Evolutionary conservation across 2,329 filamentous ascomycete species (phyloP), one percentile per base, ranked within the genome.

Genomic region (Coleophoma cylindrospora): DNA sequence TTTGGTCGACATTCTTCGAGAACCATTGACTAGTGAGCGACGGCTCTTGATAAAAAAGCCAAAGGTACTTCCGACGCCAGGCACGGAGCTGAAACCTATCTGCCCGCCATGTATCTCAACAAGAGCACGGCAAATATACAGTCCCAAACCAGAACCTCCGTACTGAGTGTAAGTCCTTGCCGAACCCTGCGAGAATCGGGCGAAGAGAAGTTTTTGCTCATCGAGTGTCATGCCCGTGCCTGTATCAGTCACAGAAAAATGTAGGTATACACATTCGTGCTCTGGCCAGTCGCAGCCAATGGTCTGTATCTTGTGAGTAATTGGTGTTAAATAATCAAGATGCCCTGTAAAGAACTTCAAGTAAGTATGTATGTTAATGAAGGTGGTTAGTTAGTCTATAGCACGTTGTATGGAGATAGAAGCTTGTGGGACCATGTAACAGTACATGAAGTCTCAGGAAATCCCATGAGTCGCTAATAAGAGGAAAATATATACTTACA

Each of bases 41-140:
- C 51, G 37, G 80, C 77, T 58, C 83, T 81, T 57, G 89, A 80
- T 66, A 84, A 90, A 61, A 64, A 91, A 90, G 1, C 81, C 82
- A 66, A 90, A 90, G 0, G 81, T 88, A 53, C 81, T 86, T 1
- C 87, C 87, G 27, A 81, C 77, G 1, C 84, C 85, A 1, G 80
- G 74, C 54, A 81, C 73, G 21, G 81, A 86, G 3, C 79, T 74
- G 5, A 91, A 85, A 1, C 87, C 87, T 41, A 92, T 91, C 51
- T 88, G 83, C 3, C 88, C 88, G 17, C 87, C 86, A 63, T 91
- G 87, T 14, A 91, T 71, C 62, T 92, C 87, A 0, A 85, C 87
- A 13, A 92, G 74, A 49, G 88, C 81, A 21, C 87, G 78, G 32
- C 83, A 87, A 56, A 92, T 91, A 66, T 90, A 91, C 0, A 92